phyloP scores from a whole-genome alignment of 257 asterid genomes.

The Solanum habrochaites region DNA sequence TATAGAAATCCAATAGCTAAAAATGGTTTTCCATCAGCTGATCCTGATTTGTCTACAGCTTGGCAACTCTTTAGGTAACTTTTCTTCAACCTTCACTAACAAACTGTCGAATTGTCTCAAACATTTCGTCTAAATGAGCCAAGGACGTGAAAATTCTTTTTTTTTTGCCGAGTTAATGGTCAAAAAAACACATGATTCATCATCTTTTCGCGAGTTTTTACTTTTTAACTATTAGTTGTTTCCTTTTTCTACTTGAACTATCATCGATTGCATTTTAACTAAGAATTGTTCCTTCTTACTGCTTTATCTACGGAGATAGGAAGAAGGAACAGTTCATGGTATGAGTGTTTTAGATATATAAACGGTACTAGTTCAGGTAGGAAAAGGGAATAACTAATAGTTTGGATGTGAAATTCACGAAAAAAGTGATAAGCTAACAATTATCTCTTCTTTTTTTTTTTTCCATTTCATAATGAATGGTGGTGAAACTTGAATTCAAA shows the following conservation, averaged over 20 bases:
- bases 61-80: conserved; percentile 73
- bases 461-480: not conserved
- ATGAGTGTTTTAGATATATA: not conserved
- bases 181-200: not conserved
- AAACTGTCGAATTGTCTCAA: not conserved
- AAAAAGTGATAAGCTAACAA: not conserved
- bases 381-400: not conserved
- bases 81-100: not conserved
- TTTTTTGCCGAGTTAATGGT: not conserved
- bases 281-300: not conserved
- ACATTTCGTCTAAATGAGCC: not conserved
- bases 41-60: conserved; percentile 52
- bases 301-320: not conserved
- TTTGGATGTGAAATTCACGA: not conserved
- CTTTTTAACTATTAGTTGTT: no score
- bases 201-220: not conserved
- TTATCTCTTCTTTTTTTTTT: not conserved
- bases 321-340: not conserved
- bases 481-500: not conserved
- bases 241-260: not conserved
- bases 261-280: not conserved
- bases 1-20: conserved; percentile 60
- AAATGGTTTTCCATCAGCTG: conserved; percentile 44
- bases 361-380: not conserved
- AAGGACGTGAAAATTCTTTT: not conserved